phyloP scores from a whole-genome alignment of 768 basidiomycete genomes.

The Agrocybe praecox region DNA sequence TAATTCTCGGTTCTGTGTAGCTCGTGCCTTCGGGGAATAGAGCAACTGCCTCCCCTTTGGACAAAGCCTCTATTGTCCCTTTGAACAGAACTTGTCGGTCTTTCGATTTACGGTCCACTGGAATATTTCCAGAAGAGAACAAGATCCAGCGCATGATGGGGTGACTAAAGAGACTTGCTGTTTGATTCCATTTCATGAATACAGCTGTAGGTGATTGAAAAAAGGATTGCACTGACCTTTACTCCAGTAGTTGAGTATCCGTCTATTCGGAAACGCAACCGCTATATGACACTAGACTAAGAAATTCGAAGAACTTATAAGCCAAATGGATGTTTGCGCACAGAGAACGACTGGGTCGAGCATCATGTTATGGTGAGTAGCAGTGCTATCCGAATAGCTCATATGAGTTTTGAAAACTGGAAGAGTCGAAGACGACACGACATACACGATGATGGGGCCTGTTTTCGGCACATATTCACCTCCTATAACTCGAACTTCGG shows the following conservation, averaged over 20 bases:
- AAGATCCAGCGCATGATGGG: slow-evolving; percentile 75
- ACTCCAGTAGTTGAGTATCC: slow-evolving; percentile 91
- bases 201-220: background rate
- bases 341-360: slow-evolving; percentile 84
- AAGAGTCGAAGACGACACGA: slow-evolving; percentile 18
- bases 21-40: slow-evolving; percentile 94
- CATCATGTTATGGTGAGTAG: slow-evolving; percentile 91
- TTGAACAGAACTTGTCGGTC: slow-evolving; percentile 88
- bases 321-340: slow-evolving; percentile 39
- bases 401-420: background rate
- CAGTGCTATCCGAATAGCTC: slow-evolving; percentile 21
- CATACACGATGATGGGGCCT: slow-evolving; percentile 94
- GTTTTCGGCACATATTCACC: slow-evolving; percentile 84
- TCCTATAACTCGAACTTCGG: slow-evolving; percentile 83
- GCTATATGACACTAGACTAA: slow-evolving; percentile 43
- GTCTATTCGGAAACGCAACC: slow-evolving; percentile 76
- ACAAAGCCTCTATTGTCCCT: slow-evolving; percentile 86
- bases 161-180: slow-evolving; percentile 81
- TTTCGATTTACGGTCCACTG: slow-evolving; percentile 93
- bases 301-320: background rate
- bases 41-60: slow-evolving; percentile 81
- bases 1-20: slow-evolving; percentile 91
- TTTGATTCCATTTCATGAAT: background rate
- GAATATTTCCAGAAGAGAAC: slow-evolving; percentile 93
- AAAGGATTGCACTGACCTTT: slow-evolving; percentile 64